Conservation (phyloP, 2,329 filamentous ascomycete genomes). For the Helotiales sp. region DNA sequence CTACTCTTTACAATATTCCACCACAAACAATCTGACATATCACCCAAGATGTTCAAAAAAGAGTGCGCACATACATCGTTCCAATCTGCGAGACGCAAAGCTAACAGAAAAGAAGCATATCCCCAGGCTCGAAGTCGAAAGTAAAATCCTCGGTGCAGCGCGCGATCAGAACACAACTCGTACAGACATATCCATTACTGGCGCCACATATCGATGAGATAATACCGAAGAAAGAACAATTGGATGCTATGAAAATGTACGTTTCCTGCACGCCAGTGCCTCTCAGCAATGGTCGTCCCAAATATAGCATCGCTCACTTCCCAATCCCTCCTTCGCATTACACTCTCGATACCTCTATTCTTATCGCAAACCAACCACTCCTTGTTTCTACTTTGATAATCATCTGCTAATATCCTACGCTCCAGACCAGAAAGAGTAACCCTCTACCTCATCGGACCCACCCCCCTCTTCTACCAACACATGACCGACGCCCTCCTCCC, state of each 20-base stretch:
- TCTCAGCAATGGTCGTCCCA: neutral
- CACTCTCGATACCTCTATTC: neutral
- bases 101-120: constrained; percentile 55
- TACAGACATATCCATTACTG: constrained; percentile 83
- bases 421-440: constrained; percentile 77
- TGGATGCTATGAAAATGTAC: constrained; percentile 85
- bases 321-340: neutral
- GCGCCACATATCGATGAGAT: constrained; percentile 89
- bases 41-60: constrained; percentile 81
- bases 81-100: neutral
- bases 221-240: constrained; percentile 88
- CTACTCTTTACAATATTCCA: neutral
- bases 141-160: constrained; percentile 97
- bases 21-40: constrained; percentile 6
- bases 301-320: neutral
- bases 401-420: constrained; percentile 9
- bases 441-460: constrained; percentile 78
- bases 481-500: constrained; percentile 73
- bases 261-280: constrained; percentile 15
- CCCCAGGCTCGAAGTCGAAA: constrained; percentile 82
- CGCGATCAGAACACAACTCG: constrained; percentile 76
- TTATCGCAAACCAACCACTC: neutral
- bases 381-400: neutral
- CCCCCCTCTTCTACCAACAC: constrained; percentile 90
- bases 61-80: constrained; percentile 56